These are phyloP conservation scores for Yarrowia keelungensis DNA, from an alignment of 805 yeast genomes.

Conservation along the genomic window DNA sequence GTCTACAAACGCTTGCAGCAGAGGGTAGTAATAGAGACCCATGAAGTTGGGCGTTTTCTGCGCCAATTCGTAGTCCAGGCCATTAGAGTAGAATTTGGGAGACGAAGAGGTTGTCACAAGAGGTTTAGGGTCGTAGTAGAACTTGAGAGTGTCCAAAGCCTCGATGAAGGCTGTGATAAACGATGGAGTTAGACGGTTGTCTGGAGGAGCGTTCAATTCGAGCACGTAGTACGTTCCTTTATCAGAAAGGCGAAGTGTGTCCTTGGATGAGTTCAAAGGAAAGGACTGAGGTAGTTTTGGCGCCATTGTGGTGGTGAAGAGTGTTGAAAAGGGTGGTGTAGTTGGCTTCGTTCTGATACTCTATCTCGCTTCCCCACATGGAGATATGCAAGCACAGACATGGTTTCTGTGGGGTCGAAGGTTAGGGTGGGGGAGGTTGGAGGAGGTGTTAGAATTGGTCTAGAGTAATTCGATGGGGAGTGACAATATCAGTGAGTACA, in stretches of 20 bases:
- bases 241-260: neutral
- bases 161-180: constrained; percentile 48
- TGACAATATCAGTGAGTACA: no score
- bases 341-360: neutral
- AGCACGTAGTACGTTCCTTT: constrained; percentile 47
- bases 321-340: neutral
- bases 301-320: neutral
- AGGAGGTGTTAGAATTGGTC: neutral
- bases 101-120: constrained; percentile 50
- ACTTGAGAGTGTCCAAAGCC: constrained; percentile 48
- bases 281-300: neutral
- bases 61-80: constrained; percentile 51
- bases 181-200: constrained; percentile 50
- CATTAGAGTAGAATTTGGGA: constrained; percentile 53
- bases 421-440: constrained; percentile 14
- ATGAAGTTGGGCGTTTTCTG: constrained; percentile 49
- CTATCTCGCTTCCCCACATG: constrained; percentile 1
- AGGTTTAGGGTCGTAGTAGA: constrained; percentile 47
- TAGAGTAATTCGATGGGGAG: no score
- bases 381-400: constrained; percentile 21
- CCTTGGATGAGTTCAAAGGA: neutral
- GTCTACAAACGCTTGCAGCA: constrained; percentile 49
- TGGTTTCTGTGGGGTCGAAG: constrained; percentile 4
- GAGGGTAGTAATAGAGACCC: constrained; percentile 47
- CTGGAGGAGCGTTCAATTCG: constrained; percentile 49